Evolutionary conservation across 2,329 filamentous ascomycete species (phyloP).

Genomic region (Aspergillus candidus): DNA sequence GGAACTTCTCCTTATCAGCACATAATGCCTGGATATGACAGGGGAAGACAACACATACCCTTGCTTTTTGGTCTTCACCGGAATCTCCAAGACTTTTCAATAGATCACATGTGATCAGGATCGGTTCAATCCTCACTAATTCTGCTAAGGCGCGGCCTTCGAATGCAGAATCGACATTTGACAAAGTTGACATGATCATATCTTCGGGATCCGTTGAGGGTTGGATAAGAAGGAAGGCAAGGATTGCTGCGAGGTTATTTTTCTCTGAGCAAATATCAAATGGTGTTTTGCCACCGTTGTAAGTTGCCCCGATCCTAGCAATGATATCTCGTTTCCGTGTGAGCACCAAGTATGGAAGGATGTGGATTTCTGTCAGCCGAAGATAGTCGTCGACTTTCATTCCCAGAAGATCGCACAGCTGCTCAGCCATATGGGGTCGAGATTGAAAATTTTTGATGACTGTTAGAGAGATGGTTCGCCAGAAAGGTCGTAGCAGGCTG

Average conservation of each 20-base stretch:
- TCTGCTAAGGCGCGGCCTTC: constrained; percentile 59
- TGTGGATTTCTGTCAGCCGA: constrained; percentile 68
- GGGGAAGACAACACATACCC: constrained; percentile 44
- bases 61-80: constrained; percentile 44
- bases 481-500: constrained; percentile 77
- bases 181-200: constrained; percentile 62
- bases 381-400: constrained; percentile 71
- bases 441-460: constrained; percentile 75
- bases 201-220: constrained; percentile 59
- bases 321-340: constrained; percentile 72
- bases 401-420: constrained; percentile 73
- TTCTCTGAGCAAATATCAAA: constrained; percentile 59
- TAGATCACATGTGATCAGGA: constrained; percentile 70
- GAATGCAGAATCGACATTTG: constrained; percentile 65
- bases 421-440: constrained; percentile 73
- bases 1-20: constrained; percentile 28
- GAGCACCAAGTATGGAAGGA: constrained; percentile 79
- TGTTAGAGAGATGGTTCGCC: constrained; percentile 75
- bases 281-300: constrained; percentile 45
- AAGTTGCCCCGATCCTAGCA: constrained; percentile 69
- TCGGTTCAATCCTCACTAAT: constrained; percentile 68
- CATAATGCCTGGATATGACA: neutral
- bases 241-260: constrained; percentile 53
- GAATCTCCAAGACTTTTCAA: constrained; percentile 73
- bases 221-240: constrained; percentile 54